Percentiles rank a stretch among this genome's conserved stretches.
Evolutionary conservation across 495 filamentous ascomycete genomes (phyloP).

Genomic region (Hypomontagnella submonticulosa): DNA sequence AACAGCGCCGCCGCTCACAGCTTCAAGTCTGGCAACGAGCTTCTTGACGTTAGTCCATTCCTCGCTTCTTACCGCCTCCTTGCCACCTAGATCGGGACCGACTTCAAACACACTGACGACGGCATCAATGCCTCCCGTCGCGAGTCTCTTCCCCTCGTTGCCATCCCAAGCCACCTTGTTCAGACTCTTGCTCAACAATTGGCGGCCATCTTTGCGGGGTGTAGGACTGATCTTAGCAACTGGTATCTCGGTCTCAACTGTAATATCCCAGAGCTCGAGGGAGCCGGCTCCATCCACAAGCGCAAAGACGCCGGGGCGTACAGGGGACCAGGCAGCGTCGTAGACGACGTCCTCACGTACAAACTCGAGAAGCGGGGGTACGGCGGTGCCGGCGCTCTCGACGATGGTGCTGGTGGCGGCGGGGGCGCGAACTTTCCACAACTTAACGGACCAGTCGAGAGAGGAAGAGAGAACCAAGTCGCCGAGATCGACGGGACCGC

Average conservation of each 20-base stretch:
- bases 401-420: slow-evolving; percentile 68
- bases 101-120: slow-evolving; percentile 94
- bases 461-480: slow-evolving; percentile 88
- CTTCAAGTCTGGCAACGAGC: slow-evolving; percentile 76
- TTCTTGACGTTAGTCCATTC: slow-evolving; percentile 94
- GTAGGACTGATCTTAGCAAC: slow-evolving; percentile 78
- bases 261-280: slow-evolving; percentile 95
- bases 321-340: slow-evolving; percentile 92
- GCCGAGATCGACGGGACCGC: slow-evolving; percentile 92
- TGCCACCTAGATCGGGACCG: slow-evolving; percentile 81
- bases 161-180: slow-evolving; percentile 96
- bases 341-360: slow-evolving; percentile 95
- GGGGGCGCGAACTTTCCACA: slow-evolving; percentile 91
- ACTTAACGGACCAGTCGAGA: slow-evolving; percentile 95
- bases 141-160: slow-evolving; percentile 84
- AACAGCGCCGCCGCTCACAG: slow-evolving; percentile 50
- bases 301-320: slow-evolving; percentile 91
- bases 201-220: slow-evolving; percentile 65
- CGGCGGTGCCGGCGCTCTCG: slow-evolving; percentile 60
- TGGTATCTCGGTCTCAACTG: slow-evolving; percentile 90
- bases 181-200: slow-evolving; percentile 78
- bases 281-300: slow-evolving; percentile 93
- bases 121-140: slow-evolving; percentile 90
- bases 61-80: slow-evolving; percentile 80
- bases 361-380: slow-evolving; percentile 85